Percentiles rank a stretch among this genome's conserved stretches.
Conservation (phyloP, 2,329 filamentous ascomycete species). For the Ascochyta lentis region DNA sequence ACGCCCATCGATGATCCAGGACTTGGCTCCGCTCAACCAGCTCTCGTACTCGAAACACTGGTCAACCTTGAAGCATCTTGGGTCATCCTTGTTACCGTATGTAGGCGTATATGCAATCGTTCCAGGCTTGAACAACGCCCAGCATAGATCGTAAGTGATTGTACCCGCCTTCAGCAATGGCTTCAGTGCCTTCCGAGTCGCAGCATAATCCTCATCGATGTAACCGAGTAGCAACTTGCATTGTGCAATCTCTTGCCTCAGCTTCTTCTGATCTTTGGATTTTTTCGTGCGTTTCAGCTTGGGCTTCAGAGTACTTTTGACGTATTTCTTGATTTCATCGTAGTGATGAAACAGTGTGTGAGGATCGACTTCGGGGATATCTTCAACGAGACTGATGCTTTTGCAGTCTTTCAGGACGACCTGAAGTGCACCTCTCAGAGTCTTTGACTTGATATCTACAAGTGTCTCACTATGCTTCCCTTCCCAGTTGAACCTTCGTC, state of each 20-base stretch:
- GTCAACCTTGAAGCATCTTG: constrained; percentile 82
- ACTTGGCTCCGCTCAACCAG: constrained; percentile 72
- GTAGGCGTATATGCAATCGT: constrained; percentile 78
- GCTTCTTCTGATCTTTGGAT: constrained; percentile 66
- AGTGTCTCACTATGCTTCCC: constrained; percentile 77
- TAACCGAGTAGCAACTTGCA: constrained; percentile 78
- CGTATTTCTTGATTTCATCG: constrained; percentile 71
- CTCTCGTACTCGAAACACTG: constrained; percentile 72
- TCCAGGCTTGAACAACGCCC: constrained; percentile 89
- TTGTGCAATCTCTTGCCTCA: constrained; percentile 66
- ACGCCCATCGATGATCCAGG: constrained; percentile 76
- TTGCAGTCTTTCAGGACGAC: constrained; percentile 79
- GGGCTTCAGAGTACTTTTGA: constrained; percentile 68
- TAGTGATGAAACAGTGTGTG: constrained; percentile 67
- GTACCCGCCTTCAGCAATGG: constrained; percentile 81
- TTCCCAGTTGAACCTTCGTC: constrained; percentile 82
- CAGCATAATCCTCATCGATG: constrained; percentile 80
- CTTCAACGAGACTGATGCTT: constrained; percentile 79
- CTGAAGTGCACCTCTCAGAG: constrained; percentile 72
- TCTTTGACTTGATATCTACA: constrained; percentile 85
- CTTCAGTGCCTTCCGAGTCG: constrained; percentile 79
- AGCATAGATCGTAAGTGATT: constrained; percentile 87
- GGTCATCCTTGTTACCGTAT: constrained; percentile 77
- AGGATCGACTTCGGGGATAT: constrained; percentile 69
- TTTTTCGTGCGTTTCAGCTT: constrained; percentile 64